A percentile compares a stretch with the other conserved stretches of the same genome.
Evolutionary conservation across 345 rosid genomes (phyloP).

Genomic region (Arabidopsis thaliana): TAIR10.1 NC_003071.7:11822001-11822500

Average conservation of each 20-base stretch:
- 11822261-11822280: constrained; percentile 7
- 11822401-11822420: constrained; percentile 43
- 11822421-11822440: constrained; percentile 36
- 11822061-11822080: no score
- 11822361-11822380: constrained; percentile 29
- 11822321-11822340: constrained; percentile 24
- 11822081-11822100: constrained; percentile 32
- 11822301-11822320: constrained; percentile 45
- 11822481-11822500: constrained; percentile 42
- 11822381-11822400: constrained; percentile 38
- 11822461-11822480: constrained; percentile 31
- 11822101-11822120: constrained; percentile 39
- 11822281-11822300: constrained; percentile 16
- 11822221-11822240: constrained; percentile 24
- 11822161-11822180: constrained; percentile 39
- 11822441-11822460: constrained; percentile 32
- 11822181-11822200: constrained; percentile 35
- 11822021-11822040: no score
- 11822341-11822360: constrained; percentile 38
- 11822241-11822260: constrained; percentile 28
- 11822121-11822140: constrained; percentile 44
- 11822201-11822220: constrained; percentile 10
- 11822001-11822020: no score
- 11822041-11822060: no score
- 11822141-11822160: constrained; percentile 47